Conservation (phyloP, 805 yeast species). For the Starmerella stigmatis region DNA sequence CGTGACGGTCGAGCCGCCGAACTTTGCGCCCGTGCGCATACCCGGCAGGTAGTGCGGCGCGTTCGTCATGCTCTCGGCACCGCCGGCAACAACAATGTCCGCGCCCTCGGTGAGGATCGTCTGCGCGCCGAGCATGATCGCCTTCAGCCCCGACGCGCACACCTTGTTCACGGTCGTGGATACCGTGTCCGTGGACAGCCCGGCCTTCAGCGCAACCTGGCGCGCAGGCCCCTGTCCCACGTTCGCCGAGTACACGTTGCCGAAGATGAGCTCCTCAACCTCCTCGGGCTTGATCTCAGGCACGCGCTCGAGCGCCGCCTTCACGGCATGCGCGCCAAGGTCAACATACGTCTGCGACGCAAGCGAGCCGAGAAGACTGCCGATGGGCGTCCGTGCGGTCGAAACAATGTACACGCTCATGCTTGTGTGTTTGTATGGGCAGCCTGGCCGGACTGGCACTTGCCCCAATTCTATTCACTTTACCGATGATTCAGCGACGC, state of each 20-base stretch:
- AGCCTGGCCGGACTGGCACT: neutral
- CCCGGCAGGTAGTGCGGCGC: slow-evolving; percentile 83
- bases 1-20: slow-evolving; percentile 65
- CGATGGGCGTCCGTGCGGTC: slow-evolving; percentile 90
- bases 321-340: slow-evolving; percentile 86
- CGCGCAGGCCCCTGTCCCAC: slow-evolving; percentile 97
- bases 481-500: slow-evolving; percentile 4
- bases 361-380: slow-evolving; percentile 80
- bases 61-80: slow-evolving; percentile 95
- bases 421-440: neutral
- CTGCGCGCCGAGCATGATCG: slow-evolving; percentile 84
- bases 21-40: slow-evolving; percentile 81
- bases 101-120: slow-evolving; percentile 78
- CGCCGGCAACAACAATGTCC: slow-evolving; percentile 90
- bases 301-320: slow-evolving; percentile 29
- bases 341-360: slow-evolving; percentile 69
- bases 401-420: slow-evolving; percentile 73
- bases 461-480: too few species aligned
- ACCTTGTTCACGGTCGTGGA: slow-evolving; percentile 94
- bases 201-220: slow-evolving; percentile 91
- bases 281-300: slow-evolving; percentile 22
- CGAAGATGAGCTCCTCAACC: slow-evolving; percentile 19
- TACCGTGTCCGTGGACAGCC: slow-evolving; percentile 65
- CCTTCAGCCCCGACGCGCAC: slow-evolving; percentile 92
- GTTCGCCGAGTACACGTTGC: slow-evolving; percentile 78